Conservation (phyloP, 106 monocot species). For the Iris macrosiphon region DNA sequence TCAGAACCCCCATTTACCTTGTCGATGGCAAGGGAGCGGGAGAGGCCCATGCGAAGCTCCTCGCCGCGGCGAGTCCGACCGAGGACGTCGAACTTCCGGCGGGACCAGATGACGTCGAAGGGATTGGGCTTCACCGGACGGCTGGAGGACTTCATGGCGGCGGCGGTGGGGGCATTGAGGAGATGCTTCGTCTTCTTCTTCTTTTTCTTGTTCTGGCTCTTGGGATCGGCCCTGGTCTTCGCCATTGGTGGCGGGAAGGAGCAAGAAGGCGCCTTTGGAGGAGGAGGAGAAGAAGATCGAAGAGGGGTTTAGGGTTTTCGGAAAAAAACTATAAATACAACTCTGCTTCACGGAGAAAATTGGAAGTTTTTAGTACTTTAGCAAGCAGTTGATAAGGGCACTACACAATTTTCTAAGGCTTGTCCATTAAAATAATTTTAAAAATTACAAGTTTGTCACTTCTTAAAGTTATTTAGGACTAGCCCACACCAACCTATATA, state of each 20-base stretch:
- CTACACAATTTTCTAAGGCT: too few species aligned
- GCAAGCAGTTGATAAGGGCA: too few species aligned
- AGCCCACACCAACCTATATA: too few species aligned
- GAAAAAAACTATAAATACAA: too few species aligned
- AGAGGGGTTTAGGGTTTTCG: too few species aligned
- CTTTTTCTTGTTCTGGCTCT: conserved; percentile 35
- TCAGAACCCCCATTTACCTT: conserved; percentile 36
- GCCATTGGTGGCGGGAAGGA: conserved; percentile 28
- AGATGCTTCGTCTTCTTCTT: conserved; percentile 42
- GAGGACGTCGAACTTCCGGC: conserved; percentile 65
- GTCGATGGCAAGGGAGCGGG: conserved; percentile 58
- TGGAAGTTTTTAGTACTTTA: too few species aligned
- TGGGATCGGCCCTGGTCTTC: conserved; percentile 13
- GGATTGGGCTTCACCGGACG: conserved; percentile 32
- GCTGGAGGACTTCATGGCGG: conserved; percentile 29
- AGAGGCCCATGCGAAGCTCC: conserved; percentile 46
- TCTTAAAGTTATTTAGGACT: too few species aligned
- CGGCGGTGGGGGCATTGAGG: conserved; percentile 30
- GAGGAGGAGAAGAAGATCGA: too few species aligned
- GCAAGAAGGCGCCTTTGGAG: neutral
- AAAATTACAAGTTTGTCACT: too few species aligned
- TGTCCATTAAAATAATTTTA: too few species aligned
- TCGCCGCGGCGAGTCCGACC: conserved; percentile 76
- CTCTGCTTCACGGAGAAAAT: too few species aligned
- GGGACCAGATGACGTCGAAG: conserved; percentile 81